Conservation (phyloP, 768 basidiomycete species). For the Dictyophora rubrovolvata region DNA sequence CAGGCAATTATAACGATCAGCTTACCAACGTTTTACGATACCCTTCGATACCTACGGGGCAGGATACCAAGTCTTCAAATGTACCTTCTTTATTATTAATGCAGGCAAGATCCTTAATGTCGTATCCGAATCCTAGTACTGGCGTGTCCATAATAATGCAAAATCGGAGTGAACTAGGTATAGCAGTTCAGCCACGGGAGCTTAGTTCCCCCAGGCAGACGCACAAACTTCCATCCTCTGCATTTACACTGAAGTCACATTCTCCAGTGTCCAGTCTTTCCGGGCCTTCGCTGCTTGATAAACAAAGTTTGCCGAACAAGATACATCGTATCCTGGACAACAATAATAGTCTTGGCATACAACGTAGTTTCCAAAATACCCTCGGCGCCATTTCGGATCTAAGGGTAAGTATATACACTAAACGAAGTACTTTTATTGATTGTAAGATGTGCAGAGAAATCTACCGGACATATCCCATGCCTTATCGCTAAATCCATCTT, state of each 20-base stretch:
- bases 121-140: constrained; percentile 60
- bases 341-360: constrained; percentile 68
- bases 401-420: constrained; percentile 36
- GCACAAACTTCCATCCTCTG: constrained; percentile 25
- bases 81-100: constrained; percentile 56
- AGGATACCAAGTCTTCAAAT: constrained; percentile 18
- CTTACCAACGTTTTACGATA: constrained; percentile 81
- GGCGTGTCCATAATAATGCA: constrained; percentile 75
- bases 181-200: constrained; percentile 56
- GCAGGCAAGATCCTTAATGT: constrained; percentile 73
- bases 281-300: constrained; percentile 15
- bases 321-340: constrained; percentile 58
- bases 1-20: constrained; percentile 78
- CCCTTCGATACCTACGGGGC: constrained; percentile 40
- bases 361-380: constrained; percentile 73
- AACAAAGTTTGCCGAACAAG: constrained; percentile 22
- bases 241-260: constrained; percentile 9
- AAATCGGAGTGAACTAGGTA: constrained; percentile 69
- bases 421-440: neutral
- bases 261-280: constrained; percentile 17
- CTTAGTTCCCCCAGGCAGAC: constrained; percentile 26
- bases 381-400: constrained; percentile 48
- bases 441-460: constrained; percentile 47
- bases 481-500: constrained; percentile 47
- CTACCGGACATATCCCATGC: constrained; percentile 74